Conservation (phyloP, 306 rosid genomes). For the Lathyrus oleraceus region DNA sequence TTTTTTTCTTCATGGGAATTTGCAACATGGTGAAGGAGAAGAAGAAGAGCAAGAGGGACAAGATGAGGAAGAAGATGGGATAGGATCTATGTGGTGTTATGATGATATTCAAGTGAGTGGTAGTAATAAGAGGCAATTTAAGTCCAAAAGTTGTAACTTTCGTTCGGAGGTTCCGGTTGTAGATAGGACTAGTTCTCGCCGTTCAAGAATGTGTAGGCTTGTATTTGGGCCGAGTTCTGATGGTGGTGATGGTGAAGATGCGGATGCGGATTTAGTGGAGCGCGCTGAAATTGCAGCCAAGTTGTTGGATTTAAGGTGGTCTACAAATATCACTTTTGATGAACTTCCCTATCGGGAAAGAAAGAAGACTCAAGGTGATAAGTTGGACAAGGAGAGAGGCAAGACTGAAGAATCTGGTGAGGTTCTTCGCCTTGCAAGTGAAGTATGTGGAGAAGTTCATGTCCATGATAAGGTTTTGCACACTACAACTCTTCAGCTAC, state of each 20-base stretch:
- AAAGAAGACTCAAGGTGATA: constrained; percentile 27
- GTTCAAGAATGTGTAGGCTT: constrained; percentile 52
- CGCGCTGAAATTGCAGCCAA: constrained; percentile 89
- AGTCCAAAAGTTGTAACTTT: constrained; percentile 49
- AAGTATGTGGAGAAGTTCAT: constrained; percentile 39
- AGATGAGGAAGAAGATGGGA: constrained; percentile 37
- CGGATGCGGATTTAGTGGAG: constrained; percentile 49
- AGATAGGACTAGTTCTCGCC: constrained; percentile 54
- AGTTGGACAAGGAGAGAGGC: constrained; percentile 27
- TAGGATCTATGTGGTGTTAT: constrained; percentile 40
- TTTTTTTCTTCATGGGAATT: constrained; percentile 56
- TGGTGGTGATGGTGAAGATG: constrained; percentile 43
- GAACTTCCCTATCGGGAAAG: constrained; percentile 36
- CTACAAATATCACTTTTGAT: constrained; percentile 61
- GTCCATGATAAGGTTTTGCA: constrained; percentile 41
- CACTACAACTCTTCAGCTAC: constrained; percentile 41
- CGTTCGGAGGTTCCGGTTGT: constrained; percentile 41
- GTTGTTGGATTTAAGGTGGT: constrained; percentile 84
- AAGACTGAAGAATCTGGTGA: constrained; percentile 21
- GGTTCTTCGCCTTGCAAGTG: constrained; percentile 38
- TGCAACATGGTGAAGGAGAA: constrained; percentile 42
- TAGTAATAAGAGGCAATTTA: constrained; percentile 38
- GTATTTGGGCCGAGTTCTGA: constrained; percentile 60
- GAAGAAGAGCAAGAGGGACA: constrained; percentile 42
- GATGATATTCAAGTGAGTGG: constrained; percentile 45